Evolutionary conservation across 495 filamentous ascomycete species (phyloP), one percentile per base, ranked within the genome.

Genomic region (Lepidopterella palustris): DNA sequence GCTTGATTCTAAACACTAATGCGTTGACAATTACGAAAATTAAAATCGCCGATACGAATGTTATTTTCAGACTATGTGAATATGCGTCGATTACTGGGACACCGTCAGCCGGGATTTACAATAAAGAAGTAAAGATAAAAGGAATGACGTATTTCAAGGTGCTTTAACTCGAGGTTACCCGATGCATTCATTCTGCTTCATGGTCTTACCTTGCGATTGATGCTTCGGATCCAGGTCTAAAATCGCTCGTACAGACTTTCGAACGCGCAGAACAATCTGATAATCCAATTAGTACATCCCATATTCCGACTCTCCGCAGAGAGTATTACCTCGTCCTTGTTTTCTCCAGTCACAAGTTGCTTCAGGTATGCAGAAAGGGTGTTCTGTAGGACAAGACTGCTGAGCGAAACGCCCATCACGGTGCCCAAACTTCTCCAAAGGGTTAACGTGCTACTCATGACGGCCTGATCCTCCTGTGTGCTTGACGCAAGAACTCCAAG

Each of bases 321-420:
- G 15, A 5, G 21, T 50, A 42, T 42, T 48, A 82, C 75, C 29
- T 75, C 51, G 6, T 78, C 71, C 57, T 80, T 84, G 11, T 80
- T 72, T 0, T 75, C 72, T 0, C 81, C 83, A 0, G 74, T 78
- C 0, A 91, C 82, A 40, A 78, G 75, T 45, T 70, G 59, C 0
- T 82, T 71, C 0, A 92, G 74, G 53, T 83, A 82, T 10, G 75
- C 78, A 23, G 79, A 63, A 28, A 92, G 76, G 2, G 79, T 76
- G 68, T 91, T 91, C 71, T 92, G 88, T 59, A 92, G 76, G 24
- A 91, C 81, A 64, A 89, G 78, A 67, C 85, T 89, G 57, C 83
- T 87, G 27, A 77, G 74, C 3, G 87, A 80, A 26, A 91, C 81
- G 6, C 88, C 88, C 65, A 91, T 77, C 1, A 91, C 87, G 45